Evolutionary conservation across 768 basidiomycete species (phyloP).

Genomic region (Amanita muscaria): DNA sequence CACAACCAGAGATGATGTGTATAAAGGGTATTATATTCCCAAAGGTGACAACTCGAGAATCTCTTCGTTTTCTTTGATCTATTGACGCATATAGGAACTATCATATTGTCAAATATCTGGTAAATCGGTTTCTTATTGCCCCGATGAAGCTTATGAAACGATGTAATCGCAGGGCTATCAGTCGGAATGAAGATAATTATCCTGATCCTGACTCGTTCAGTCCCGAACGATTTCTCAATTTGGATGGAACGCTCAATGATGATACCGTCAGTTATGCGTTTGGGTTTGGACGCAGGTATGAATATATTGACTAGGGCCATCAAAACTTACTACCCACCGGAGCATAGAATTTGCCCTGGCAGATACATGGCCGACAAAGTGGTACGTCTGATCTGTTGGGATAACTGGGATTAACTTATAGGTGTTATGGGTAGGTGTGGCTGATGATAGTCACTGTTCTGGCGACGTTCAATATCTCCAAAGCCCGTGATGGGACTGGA

Average conservation of each 20-base stretch:
- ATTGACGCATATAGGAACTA: not conserved
- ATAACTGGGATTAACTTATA: not conserved
- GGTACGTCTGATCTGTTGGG: conserved; percentile 4
- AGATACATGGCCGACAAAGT: conserved; percentile 16
- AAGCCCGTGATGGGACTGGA: conserved; percentile 19
- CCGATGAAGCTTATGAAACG: no score
- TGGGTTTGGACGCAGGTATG: conserved; percentile 26
- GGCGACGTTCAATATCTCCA: conserved; percentile 21
- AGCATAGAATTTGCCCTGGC: conserved; percentile 16
- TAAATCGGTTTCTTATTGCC: not conserved
- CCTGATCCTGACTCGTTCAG: conserved; percentile 41
- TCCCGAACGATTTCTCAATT: conserved; percentile 46
- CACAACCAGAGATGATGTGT: not conserved
- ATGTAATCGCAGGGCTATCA: conserved; percentile 32
- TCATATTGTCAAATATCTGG: not conserved
- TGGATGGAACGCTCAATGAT: conserved; percentile 18
- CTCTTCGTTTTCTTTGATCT: no score
- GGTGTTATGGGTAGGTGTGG: conserved; percentile 11
- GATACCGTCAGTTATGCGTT: conserved; percentile 18
- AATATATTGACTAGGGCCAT: not conserved
- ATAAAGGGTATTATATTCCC: not conserved
- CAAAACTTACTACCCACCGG: no score
- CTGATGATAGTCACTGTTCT: conserved; percentile 19
- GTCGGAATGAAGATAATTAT: conserved; percentile 41
- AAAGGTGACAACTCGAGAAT: not conserved